Conservation (phyloP, 2,329 filamentous ascomycete genomes). For the Venturiaceae sp. region DNA sequence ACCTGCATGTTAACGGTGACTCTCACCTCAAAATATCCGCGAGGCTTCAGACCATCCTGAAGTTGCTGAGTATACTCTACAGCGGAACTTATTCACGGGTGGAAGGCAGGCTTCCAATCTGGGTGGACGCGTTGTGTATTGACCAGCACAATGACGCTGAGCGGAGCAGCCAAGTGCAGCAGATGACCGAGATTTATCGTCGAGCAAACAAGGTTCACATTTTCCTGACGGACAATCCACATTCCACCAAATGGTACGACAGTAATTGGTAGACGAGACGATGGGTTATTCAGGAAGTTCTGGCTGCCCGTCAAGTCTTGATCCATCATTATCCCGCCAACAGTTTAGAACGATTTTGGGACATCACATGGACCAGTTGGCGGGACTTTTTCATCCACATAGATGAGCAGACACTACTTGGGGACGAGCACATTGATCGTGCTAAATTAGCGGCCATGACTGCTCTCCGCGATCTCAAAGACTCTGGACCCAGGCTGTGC, state of each 20-base stretch:
- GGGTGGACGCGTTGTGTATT: slow-evolving; percentile 2
- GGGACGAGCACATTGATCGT: too few relatives aligned
- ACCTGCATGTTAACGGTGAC: background rate
- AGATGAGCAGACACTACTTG: background rate
- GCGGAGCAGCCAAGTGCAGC: background rate
- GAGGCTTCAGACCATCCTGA: background rate
- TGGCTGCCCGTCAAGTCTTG: background rate
- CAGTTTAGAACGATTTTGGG: background rate
- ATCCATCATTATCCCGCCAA: background rate
- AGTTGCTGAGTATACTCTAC: background rate
- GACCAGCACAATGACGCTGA: background rate
- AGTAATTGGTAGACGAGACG: background rate
- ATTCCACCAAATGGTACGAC: background rate
- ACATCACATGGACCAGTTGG: background rate
- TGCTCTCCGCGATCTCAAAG: too few relatives aligned
- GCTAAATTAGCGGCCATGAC: too few relatives aligned
- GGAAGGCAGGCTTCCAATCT: background rate
- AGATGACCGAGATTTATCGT: background rate
- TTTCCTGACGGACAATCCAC: background rate
- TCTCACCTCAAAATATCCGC: background rate
- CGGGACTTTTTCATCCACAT: background rate
- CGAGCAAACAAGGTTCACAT: background rate
- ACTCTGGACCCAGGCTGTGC: too few relatives aligned
- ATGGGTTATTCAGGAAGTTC: background rate
- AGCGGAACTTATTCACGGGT: too few relatives aligned